A percentile compares a stretch with the other conserved stretches of the same genome.
Conservation (phyloP, 1,284 basidiomycete species). For the Melampsora americana region DNA sequence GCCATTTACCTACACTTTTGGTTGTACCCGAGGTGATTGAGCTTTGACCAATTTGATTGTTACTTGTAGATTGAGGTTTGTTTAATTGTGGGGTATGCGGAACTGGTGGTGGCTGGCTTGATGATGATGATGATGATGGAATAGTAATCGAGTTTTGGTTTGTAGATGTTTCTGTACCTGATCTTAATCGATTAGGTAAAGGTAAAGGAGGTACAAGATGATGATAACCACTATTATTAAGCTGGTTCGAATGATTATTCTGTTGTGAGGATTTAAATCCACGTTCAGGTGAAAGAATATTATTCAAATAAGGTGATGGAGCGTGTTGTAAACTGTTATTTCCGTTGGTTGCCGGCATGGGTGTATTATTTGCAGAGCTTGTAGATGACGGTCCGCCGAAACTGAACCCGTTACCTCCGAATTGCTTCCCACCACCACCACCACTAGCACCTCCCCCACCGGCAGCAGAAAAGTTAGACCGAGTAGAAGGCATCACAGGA, state of each 20-base stretch:
- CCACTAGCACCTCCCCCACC: neutral
- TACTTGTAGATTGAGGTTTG: no score
- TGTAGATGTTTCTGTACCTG: neutral
- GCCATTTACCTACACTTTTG: conserved; percentile 13
- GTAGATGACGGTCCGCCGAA: conserved; percentile 30
- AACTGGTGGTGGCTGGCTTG: neutral
- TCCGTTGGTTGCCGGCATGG: neutral
- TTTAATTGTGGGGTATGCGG: no score
- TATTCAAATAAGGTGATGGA: neutral
- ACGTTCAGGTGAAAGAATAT: conserved; percentile 11
- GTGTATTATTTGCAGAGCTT: neutral
- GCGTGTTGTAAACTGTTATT: neutral
- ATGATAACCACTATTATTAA: neutral
- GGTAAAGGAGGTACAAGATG: neutral
- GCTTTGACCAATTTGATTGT: no score
- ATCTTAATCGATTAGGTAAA: neutral
- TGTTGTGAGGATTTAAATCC: neutral
- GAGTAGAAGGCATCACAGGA: conserved; percentile 17
- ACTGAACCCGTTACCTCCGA: conserved; percentile 38
- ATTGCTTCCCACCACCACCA: conserved; percentile 23
- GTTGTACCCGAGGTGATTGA: no score
- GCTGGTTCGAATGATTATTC: neutral
- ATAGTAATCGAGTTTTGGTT: neutral
- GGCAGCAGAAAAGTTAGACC: conserved; percentile 9
- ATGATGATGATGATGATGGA: neutral